phyloP scores from a whole-genome alignment of 768 basidiomycete species.

The Mycena metata region DNA sequence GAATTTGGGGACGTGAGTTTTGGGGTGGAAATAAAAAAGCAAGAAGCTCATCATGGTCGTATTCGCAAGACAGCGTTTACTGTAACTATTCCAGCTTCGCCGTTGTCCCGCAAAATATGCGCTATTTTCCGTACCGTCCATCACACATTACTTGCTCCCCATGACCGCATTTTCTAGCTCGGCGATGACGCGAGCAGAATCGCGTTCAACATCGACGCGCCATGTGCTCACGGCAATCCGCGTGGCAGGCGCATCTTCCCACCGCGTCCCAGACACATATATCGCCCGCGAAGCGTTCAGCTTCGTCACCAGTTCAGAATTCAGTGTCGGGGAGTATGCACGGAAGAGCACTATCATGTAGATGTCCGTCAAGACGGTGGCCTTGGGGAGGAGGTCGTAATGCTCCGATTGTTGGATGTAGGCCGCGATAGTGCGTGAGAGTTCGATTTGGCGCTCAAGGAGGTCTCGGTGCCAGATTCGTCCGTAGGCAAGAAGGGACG shows the following conservation, averaged over 20 bases:
- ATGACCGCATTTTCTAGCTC: conserved; percentile 19
- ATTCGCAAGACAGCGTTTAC: no score
- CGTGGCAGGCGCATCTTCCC: conserved; percentile 27
- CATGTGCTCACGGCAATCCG: conserved; percentile 37
- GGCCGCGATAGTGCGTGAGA: conserved; percentile 29
- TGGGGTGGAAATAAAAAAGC: no score
- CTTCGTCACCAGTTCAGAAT: conserved; percentile 8
- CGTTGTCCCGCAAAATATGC: no score
- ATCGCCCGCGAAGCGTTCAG: conserved; percentile 29
- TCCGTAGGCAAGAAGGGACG: conserved; percentile 34
- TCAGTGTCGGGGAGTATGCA: conserved; percentile 22
- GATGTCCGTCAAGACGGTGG: conserved; percentile 7
- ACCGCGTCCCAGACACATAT: conserved; percentile 33
- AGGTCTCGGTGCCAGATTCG: conserved; percentile 30
- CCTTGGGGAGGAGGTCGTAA: conserved; percentile 33
- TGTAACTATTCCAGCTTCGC: no score
- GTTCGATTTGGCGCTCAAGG: conserved; percentile 32
- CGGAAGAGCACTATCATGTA: conserved; percentile 37
- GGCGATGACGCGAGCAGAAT: conserved; percentile 26
- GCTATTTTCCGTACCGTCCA: no score
- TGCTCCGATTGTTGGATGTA: conserved; percentile 21
- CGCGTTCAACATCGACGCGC: conserved; percentile 31
- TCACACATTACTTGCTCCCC: no score
- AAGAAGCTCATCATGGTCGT: no score
- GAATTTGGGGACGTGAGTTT: no score